Evolutionary conservation across 352 stramenopile species (phyloP).

Genomic region (Globisporangium alternatum): DNA sequence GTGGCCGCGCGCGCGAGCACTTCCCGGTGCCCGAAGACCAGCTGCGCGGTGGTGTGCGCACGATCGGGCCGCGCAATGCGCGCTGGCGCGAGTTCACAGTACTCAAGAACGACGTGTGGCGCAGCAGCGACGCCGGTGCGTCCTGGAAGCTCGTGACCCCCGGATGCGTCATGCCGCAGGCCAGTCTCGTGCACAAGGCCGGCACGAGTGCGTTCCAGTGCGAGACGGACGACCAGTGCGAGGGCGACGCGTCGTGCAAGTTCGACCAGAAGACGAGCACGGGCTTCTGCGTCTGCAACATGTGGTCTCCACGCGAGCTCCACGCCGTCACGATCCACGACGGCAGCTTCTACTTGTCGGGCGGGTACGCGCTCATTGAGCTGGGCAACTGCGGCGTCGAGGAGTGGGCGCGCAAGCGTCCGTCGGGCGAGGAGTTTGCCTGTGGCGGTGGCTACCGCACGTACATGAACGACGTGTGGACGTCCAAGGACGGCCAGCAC

Average conservation of each 20-base stretch:
- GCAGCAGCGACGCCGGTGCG: conserved; percentile 60
- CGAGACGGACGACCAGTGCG: conserved; percentile 61
- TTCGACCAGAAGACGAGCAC: conserved; percentile 43
- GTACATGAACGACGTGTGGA: conserved; percentile 77
- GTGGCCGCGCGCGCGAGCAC: conserved; percentile 59
- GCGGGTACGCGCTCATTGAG: conserved; percentile 62
- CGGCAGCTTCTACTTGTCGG: conserved; percentile 46
- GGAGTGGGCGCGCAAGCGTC: conserved; percentile 45
- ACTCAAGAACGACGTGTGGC: conserved; percentile 81
- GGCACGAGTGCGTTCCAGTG: conserved; percentile 46
- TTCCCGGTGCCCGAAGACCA: conserved; percentile 50
- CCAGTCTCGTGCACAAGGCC: conserved; percentile 45
- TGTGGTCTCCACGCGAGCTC: conserved; percentile 76
- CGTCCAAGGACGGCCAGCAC: conserved; percentile 48
- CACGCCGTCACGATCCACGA: conserved; percentile 52
- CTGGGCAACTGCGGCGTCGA: conserved; percentile 66
- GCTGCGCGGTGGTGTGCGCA: conserved; percentile 36
- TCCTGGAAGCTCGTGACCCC: conserved; percentile 75
- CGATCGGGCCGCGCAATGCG: conserved; percentile 29
- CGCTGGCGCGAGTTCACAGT: conserved; percentile 67
- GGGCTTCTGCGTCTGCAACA: conserved; percentile 64
- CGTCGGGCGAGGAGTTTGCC: conserved; percentile 56
- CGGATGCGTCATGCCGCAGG: conserved; percentile 57
- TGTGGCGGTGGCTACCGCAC: conserved; percentile 60
- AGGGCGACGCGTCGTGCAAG: conserved; percentile 55